These are phyloP conservation scores for Tolypocladium amazonense DNA, from an alignment of 2,329 filamentous ascomycete species.

Conservation along the genomic window DNA sequence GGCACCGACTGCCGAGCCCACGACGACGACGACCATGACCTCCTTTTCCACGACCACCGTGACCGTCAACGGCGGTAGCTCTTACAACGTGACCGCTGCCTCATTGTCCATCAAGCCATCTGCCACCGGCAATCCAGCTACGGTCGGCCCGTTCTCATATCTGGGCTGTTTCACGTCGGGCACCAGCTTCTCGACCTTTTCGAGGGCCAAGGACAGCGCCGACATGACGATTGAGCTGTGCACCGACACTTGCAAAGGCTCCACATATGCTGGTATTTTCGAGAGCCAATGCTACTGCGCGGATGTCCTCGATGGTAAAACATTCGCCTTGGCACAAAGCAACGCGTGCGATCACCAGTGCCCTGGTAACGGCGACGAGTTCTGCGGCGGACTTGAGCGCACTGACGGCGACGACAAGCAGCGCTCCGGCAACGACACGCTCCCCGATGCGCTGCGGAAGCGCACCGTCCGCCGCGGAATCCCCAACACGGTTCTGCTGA, in stretches of 20 bases:
- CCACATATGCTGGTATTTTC: slow-evolving; percentile 28
- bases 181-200: slow-evolving; percentile 24
- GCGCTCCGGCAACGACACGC: neutral
- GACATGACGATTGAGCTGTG: slow-evolving; percentile 31
- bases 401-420: neutral
- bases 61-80: neutral
- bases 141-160: slow-evolving; percentile 20
- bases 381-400: slow-evolving; percentile 29
- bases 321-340: slow-evolving; percentile 24
- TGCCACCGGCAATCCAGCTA: slow-evolving; percentile 17
- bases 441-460: neutral
- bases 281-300: slow-evolving; percentile 35
- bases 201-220: slow-evolving; percentile 12
- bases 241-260: slow-evolving; percentile 22
- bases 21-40: neutral
- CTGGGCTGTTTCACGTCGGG: slow-evolving; percentile 32
- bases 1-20: neutral
- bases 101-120: slow-evolving; percentile 1
- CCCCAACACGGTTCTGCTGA: slow-evolving; percentile 23
- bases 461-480: neutral
- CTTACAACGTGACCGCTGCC: neutral
- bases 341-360: slow-evolving; percentile 23
- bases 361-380: slow-evolving; percentile 26
- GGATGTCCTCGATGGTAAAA: slow-evolving; percentile 25
- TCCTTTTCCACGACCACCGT: neutral